Conservation (phyloP, 2,329 filamentous ascomycete genomes). For the Pezicula rhizophila region DNA sequence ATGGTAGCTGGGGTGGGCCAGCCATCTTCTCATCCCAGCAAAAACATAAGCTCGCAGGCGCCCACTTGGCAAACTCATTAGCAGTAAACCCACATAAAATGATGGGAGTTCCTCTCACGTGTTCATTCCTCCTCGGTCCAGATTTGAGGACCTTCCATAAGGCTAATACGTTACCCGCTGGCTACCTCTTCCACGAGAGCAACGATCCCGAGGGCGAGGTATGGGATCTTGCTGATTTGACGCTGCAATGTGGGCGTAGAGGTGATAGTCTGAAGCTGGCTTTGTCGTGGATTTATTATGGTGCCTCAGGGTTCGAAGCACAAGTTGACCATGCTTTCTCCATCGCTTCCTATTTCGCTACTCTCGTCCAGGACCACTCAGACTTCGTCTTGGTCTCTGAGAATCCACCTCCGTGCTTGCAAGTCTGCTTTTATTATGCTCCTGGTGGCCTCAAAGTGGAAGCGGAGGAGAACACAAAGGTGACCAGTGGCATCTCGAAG, state of each 20-base stretch:
- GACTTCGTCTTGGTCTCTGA: constrained; percentile 68
- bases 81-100: constrained; percentile 97
- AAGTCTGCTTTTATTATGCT: constrained; percentile 90
- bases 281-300: constrained; percentile 85
- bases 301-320: constrained; percentile 62
- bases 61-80: constrained; percentile 70
- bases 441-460: constrained; percentile 44
- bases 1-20: constrained; percentile 84
- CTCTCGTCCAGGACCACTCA: constrained; percentile 44
- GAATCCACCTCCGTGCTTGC: constrained; percentile 78
- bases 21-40: constrained; percentile 70
- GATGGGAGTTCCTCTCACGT: constrained; percentile 86
- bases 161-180: constrained; percentile 81
- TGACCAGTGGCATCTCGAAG: constrained; percentile 49
- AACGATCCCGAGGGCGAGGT: constrained; percentile 49
- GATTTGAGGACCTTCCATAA: constrained; percentile 73
- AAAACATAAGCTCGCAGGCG: constrained; percentile 59
- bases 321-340: constrained; percentile 70
- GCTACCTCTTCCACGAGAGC: constrained; percentile 66
- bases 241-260: constrained; percentile 84
- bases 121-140: constrained; percentile 76
- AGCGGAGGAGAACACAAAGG: constrained; percentile 41
- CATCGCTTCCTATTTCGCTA: constrained; percentile 63
- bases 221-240: constrained; percentile 88
- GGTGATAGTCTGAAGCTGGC: constrained; percentile 85